phyloP scores from a whole-genome alignment of 2,329 filamentous ascomycete genomes.

The Dactylellina sp. region DNA sequence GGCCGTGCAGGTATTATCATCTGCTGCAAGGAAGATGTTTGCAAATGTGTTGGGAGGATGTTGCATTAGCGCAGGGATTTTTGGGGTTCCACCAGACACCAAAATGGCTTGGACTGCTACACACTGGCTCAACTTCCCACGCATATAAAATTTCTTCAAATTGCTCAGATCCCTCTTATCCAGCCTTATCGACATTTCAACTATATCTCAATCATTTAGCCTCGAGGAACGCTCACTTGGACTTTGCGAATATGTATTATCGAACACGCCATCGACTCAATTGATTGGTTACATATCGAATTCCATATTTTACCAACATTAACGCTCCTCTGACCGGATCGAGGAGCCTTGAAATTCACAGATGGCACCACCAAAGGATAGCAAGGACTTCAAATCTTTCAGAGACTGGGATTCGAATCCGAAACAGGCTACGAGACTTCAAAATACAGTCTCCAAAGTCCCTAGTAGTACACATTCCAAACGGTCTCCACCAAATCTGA shows the following conservation, averaged over 20 bases:
- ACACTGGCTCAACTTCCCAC: conserved; percentile 40
- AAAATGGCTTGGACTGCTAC: conserved; percentile 21
- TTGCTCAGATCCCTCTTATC: conserved; percentile 13
- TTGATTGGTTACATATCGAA: neutral
- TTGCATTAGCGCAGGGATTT: conserved; percentile 40
- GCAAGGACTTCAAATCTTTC: conserved; percentile 22
- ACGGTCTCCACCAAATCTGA: neutral
- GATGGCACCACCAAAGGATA: conserved; percentile 40
- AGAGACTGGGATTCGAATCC: conserved; percentile 28
- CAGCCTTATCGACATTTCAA: conserved; percentile 23
- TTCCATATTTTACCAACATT: neutral
- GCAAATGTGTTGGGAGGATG: conserved; percentile 28
- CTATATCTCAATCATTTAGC: conserved; percentile 4
- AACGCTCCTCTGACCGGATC: neutral
- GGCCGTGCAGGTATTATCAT: too few relatives aligned
- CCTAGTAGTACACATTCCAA: conserved; percentile 28
- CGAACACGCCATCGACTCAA: neutral
- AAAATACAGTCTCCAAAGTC: neutral
- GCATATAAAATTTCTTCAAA: conserved; percentile 52
- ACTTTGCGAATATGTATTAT: neutral
- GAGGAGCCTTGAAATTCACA: neutral
- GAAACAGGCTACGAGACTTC: conserved; percentile 20
- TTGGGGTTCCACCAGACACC: conserved; percentile 41
- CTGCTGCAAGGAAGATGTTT: too few relatives aligned
- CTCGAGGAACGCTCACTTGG: neutral